A percentile compares a stretch with the other conserved stretches of the same genome.
These are phyloP conservation scores for Cryptosporidium tyzzeri DNA, from an alignment of 169 alveolate genomes.

Conservation along the genomic window DNA sequence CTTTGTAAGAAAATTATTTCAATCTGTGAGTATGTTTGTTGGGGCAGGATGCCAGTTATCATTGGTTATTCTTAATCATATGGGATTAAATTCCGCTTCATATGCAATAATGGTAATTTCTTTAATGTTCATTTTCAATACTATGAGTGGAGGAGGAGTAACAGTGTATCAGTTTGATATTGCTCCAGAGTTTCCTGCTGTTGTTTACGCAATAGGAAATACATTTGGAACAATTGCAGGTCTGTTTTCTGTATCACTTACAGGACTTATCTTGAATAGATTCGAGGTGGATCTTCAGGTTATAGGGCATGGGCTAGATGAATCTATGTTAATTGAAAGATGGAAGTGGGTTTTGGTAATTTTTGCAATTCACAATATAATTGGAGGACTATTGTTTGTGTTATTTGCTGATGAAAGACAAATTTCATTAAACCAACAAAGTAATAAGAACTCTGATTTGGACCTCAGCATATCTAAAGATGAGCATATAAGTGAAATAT, in stretches of 20 bases:
- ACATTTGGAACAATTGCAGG: slow-evolving; percentile 74
- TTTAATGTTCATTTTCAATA: slow-evolving; percentile 64
- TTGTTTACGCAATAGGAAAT: slow-evolving; percentile 68
- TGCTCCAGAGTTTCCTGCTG: slow-evolving; percentile 67
- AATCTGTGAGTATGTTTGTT: slow-evolving; percentile 62
- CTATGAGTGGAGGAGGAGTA: slow-evolving; percentile 76
- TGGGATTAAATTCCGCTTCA: slow-evolving; percentile 25
- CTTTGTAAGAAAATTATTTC: slow-evolving; percentile 48
- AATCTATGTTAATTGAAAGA: neutral
- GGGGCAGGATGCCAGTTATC: slow-evolving; percentile 35
- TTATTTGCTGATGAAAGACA: slow-evolving; percentile 45
- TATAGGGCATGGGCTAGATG: neutral
- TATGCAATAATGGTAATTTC: slow-evolving; percentile 46
- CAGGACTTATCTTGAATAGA: slow-evolving; percentile 60
- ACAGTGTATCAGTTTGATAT: slow-evolving; percentile 71
- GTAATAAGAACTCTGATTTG: neutral
- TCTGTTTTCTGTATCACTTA: slow-evolving; percentile 57
- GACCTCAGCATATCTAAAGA: neutral
- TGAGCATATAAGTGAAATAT: neutral
- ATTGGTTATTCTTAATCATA: slow-evolving; percentile 9
- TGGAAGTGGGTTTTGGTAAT: slow-evolving; percentile 54
- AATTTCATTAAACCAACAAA: neutral
- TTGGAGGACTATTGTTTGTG: slow-evolving; percentile 49
- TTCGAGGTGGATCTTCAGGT: slow-evolving; percentile 25
- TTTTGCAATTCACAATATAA: slow-evolving; percentile 61